Percentiles rank a stretch among this genome's conserved stretches.
Evolutionary conservation across 2,329 filamentous ascomycete species (phyloP).

Genomic region (Aspergillus sp.): DNA sequence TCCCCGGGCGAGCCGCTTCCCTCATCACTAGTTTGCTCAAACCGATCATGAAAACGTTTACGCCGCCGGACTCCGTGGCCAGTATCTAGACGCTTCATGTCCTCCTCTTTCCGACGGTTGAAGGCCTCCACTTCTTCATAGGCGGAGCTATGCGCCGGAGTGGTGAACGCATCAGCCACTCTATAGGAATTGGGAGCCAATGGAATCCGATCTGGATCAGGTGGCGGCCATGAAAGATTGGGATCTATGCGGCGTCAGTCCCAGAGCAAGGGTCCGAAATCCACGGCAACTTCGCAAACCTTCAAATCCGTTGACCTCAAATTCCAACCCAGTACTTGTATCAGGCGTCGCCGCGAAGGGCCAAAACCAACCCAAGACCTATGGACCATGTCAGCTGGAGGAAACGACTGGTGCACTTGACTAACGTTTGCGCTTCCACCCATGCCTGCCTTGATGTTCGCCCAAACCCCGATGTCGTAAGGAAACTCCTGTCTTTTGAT

Average conservation of each 20-base stretch:
- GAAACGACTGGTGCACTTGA: neutral
- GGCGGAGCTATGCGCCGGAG: slow-evolving; percentile 21
- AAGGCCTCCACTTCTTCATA: slow-evolving; percentile 45
- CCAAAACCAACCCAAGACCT: slow-evolving; percentile 51
- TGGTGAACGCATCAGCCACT: slow-evolving; percentile 14
- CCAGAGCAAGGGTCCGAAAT: neutral
- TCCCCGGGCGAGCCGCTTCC: slow-evolving; percentile 12
- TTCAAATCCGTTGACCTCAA: slow-evolving; percentile 54
- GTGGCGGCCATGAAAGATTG: slow-evolving; percentile 37
- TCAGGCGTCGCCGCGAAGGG: slow-evolving; percentile 46
- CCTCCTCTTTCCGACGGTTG: slow-evolving; percentile 43
- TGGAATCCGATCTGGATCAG: slow-evolving; percentile 42
- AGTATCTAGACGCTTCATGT: slow-evolving; percentile 37
- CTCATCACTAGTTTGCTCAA: slow-evolving; percentile 11
- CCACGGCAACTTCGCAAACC: slow-evolving; percentile 22
- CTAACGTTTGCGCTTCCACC: slow-evolving; percentile 41
- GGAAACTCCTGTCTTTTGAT: slow-evolving; percentile 56
- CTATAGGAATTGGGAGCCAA: slow-evolving; percentile 13
- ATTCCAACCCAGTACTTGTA: slow-evolving; percentile 39
- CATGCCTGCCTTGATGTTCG: slow-evolving; percentile 53
- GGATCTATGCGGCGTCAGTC: slow-evolving; percentile 18
- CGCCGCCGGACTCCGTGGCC: slow-evolving; percentile 27
- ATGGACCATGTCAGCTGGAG: neutral
- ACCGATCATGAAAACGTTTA: slow-evolving; percentile 33
- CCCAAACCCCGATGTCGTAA: slow-evolving; percentile 55